Base-by-base conservation (phyloP, 768 basidiomycete genomes). In the Kwoniella sp. region DNA sequence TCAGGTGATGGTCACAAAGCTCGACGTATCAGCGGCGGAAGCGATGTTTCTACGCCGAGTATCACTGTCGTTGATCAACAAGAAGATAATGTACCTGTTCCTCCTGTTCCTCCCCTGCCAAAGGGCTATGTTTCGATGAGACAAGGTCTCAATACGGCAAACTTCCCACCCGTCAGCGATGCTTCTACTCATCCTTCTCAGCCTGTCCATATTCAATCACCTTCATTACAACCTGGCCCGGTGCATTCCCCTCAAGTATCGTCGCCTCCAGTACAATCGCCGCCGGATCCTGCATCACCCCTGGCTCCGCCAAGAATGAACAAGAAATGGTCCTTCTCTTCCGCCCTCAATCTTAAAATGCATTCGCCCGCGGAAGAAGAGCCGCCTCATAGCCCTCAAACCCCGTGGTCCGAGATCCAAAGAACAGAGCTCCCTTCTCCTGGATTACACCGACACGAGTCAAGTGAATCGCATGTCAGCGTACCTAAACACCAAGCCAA, bases 291-390 rank as follows among this genome's bases (percentile, higher is more conserved):
- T 13, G 30, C 64, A 17, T 65, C 65, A 17, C 59, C 65, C 1
- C 26, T 56, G 2, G 47, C 63, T n/a, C 57, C 63, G 11, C 66
- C 70, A 2, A 67, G 62, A 23, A 77, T 79, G 74, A 71, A 55
- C 63, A 81, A 81, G 58, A 81, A 81, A 67, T 81, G 78, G 78
- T 81, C 79, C 1, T 81, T 81, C 69, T 79, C 77, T 5, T 81
- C 79, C 8, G 78, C 76, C 1, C 64, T 81, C 38, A 77, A 72
- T 51, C 71, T 80, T 22, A 73, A 73, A 29, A 47, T 66, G 25
- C 12, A 64, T 41, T 69, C 75, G 12, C 68, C 76, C n/a, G 68
- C 64, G 50, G 59, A 81, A 77, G 79, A 70, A 45, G 75, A 81
- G 67, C 82, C 57, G 12, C 61, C 28, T 28, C 34, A 37, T 23